Percentiles rank a stretch among this genome's conserved stretches.
These are phyloP conservation scores for Cyberlindnera mrakii DNA, from an alignment of 805 yeast species.

Conservation along the genomic window DNA sequence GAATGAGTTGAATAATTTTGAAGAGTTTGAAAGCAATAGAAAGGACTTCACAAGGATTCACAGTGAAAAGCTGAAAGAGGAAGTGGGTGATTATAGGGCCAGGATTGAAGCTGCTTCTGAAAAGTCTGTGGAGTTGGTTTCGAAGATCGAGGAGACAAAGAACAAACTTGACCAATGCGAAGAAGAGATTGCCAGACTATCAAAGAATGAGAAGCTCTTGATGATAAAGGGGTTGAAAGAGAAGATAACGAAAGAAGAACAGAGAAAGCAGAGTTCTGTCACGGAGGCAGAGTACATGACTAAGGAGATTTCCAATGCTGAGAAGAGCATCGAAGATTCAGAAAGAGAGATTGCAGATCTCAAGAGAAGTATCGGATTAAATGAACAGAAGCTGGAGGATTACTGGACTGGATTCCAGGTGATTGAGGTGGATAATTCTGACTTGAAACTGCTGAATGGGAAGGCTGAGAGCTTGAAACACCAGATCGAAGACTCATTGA, in stretches of 20 bases:
- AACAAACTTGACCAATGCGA: conserved; percentile 24
- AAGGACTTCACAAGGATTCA: conserved; percentile 37
- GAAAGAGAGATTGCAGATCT: conserved; percentile 24
- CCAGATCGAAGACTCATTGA: conserved; percentile 17
- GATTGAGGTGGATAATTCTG: conserved; percentile 9
- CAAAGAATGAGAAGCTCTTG: conserved; percentile 20
- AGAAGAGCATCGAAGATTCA: conserved; percentile 42
- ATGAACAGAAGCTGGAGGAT: conserved; percentile 10
- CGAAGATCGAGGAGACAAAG: conserved; percentile 21
- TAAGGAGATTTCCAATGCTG: conserved; percentile 51
- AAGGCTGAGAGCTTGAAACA: conserved; percentile 7
- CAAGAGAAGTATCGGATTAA: conserved; percentile 5
- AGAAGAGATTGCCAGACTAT: conserved; percentile 23
- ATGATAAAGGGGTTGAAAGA: conserved; percentile 39
- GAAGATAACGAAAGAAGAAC: conserved; percentile 37
- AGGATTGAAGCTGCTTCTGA: conserved; percentile 26
- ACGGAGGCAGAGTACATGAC: conserved; percentile 63
- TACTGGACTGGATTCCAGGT: conserved; percentile 17
- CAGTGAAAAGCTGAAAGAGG: conserved; percentile 38
- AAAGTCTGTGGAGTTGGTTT: conserved; percentile 25
- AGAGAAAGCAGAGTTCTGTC: conserved; percentile 37
- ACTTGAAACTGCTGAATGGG: conserved; percentile 10
- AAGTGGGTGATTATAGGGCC: conserved; percentile 35
- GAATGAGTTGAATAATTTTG: conserved; percentile 41
- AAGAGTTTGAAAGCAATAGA: conserved; percentile 35